These are phyloP conservation scores for Aschersonia sp. DNA, from an alignment of 2,329 filamentous ascomycete species.

Conservation along the genomic window DNA sequence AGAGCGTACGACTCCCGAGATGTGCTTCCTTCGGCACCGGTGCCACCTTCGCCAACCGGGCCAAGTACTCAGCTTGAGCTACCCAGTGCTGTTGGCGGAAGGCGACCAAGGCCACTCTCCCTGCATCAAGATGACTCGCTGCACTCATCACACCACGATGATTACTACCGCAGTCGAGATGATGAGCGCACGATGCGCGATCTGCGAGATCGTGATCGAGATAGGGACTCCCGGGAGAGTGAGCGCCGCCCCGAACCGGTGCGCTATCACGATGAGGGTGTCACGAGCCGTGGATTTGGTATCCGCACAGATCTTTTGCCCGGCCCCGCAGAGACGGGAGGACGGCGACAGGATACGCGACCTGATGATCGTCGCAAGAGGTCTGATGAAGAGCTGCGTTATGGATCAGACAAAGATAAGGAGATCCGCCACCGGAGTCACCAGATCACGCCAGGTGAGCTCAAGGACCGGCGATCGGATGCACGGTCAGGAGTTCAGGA, in stretches of 20 bases:
- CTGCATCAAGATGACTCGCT: constrained; percentile 35
- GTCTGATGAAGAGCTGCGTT: constrained; percentile 15
- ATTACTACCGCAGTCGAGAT: constrained; percentile 33
- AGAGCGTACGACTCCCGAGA: constrained; percentile 31
- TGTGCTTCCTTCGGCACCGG: constrained; percentile 27
- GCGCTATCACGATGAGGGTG: constrained; percentile 30
- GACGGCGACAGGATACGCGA: constrained; percentile 19
- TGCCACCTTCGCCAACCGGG: constrained; percentile 20
- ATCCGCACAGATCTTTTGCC: constrained; percentile 27
- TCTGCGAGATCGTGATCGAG: constrained; percentile 23
- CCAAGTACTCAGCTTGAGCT: constrained; percentile 6
- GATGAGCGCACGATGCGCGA: constrained; percentile 29
- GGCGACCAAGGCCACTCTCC: constrained; percentile 29
- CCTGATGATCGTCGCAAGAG: constrained; percentile 14
- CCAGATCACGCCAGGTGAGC: constrained; percentile 11
- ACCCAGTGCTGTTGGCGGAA: constrained; percentile 6
- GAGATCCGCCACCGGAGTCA: constrained; percentile 14
- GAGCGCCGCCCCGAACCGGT: constrained; percentile 13
- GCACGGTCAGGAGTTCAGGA: constrained; percentile 16
- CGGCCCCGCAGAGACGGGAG: constrained; percentile 27
- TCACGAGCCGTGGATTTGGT: constrained; percentile 34
- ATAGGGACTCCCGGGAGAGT: constrained; percentile 17
- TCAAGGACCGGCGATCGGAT: constrained; percentile 15
- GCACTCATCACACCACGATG: constrained; percentile 28
- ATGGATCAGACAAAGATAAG: constrained; percentile 13